Conservation (phyloP, 2,329 filamentous ascomycete species). For the Fusarium udum region DNA sequence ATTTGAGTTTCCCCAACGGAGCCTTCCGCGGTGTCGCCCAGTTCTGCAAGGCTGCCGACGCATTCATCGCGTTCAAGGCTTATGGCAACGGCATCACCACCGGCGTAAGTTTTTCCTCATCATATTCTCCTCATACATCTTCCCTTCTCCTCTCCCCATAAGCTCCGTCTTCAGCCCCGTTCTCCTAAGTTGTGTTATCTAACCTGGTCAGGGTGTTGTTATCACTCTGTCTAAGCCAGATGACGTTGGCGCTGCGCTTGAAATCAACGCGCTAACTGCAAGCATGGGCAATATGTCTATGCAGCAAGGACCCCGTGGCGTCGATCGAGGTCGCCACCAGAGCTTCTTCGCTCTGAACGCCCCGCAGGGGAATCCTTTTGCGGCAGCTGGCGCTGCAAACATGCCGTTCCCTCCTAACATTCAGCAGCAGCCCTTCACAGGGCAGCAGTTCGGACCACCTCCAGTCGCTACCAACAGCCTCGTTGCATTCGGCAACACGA, state of each 20-base stretch:
- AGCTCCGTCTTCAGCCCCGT: too few species aligned
- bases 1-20: conserved; percentile 52
- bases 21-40: conserved; percentile 61
- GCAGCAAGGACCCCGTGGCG: accelerated
- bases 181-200: conserved; percentile 15
- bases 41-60: conserved; percentile 60
- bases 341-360: conserved; percentile 43
- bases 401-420: accelerated
- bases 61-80: conserved; percentile 52
- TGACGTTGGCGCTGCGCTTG: neutral
- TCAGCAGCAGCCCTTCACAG: conserved; percentile 43
- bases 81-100: conserved; percentile 40
- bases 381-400: conserved; percentile 11
- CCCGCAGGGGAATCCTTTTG: conserved; percentile 12
- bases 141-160: too few species aligned
- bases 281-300: conserved; percentile 33
- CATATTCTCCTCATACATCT: neutral
- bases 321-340: neutral
- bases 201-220: neutral
- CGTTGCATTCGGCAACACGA: neutral
- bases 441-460: accelerated
- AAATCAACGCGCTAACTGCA: too few species aligned
- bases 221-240: neutral
- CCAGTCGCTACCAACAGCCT: accelerated
- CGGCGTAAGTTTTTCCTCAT: conserved; percentile 38